Evolutionary conservation across 805 yeast genomes (phyloP), one percentile per base, ranked within the genome.

Genomic region (Blastobotrys chiropterorum): DNA sequence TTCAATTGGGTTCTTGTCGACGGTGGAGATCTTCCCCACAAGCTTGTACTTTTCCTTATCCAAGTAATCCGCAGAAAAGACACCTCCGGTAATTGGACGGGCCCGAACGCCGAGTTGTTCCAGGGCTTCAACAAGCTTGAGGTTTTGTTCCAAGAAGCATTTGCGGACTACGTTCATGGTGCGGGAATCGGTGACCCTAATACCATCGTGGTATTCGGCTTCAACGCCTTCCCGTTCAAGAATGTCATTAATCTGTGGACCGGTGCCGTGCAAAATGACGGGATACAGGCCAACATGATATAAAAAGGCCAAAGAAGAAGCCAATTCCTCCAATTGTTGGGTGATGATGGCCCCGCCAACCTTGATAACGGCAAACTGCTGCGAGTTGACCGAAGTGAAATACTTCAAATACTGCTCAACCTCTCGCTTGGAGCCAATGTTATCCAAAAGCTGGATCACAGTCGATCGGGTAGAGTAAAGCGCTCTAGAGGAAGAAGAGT

Each of bases 331-430:
- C 57, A 94, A 73, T 62, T 92, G 94, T 61, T 94, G 95, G 46
- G 98, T 92, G 68, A 94, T 94, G 63, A 94, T 92, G 39, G 99
- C 99, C 58, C 99, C 99, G 41, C 99, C 99, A 44, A 94, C 99
- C 69, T 94, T 94, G 71, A 94, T 94, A 44, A 94, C 97, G 2
- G 99, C 99, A 64, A 94, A 94, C 65, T 94, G 97, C 67, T 94
- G 98, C 53, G 59, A 61, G 57, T 69, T 67, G 38, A 94, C 98
- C 31, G 97, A 89, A 1, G 98, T 90, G 76, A 94, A 94, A 70
- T 92, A 92, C 68, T 90, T 90, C 64, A 94, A 79, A 70, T 94
- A 94, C 70, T 94, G 99, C 69, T 94, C 99, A 44, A 94, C 99
- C 72, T 94, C 99, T 58, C 98, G 80, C 67, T 94, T 95, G 46